Conservation (phyloP, 176 grass and related monocot genomes). For the Miscanthus lutarioriparius region DNA sequence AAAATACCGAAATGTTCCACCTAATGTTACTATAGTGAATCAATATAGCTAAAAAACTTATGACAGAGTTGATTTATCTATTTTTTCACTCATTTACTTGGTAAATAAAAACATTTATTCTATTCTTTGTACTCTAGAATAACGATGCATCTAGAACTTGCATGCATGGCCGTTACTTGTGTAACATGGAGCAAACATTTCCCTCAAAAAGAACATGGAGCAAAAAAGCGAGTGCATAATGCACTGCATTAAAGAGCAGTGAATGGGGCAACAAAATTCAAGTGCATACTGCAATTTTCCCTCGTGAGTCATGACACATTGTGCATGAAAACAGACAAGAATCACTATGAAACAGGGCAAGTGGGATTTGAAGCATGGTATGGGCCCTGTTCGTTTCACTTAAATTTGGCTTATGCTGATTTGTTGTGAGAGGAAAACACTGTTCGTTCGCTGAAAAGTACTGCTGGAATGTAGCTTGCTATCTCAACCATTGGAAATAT, state of each 20-base stretch:
- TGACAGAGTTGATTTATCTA: neutral
- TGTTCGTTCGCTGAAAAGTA: no score
- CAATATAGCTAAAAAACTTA: neutral
- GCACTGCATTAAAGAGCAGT: neutral
- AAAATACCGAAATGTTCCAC: neutral
- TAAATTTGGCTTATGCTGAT: no score
- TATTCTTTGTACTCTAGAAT: neutral
- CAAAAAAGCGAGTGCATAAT: neutral
- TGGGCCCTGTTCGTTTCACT: no score
- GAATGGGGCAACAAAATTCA: neutral
- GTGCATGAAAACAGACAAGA: neutral
- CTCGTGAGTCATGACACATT: neutral
- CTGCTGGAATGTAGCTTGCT: neutral
- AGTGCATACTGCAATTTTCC: neutral
- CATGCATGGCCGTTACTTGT: neutral
- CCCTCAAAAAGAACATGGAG: neutral
- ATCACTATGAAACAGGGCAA: neutral
- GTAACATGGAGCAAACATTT: neutral
- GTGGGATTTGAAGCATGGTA: neutral
- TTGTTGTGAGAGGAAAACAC: no score
- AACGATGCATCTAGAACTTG: neutral
- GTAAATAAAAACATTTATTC: neutral
- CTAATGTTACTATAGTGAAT: neutral
- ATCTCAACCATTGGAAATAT: conserved; percentile 16
- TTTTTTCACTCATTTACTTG: neutral